Evolutionary conservation across 2,329 filamentous ascomycete species (phyloP), one percentile per base, ranked within the genome.

Genomic region (Diaporthe amygdali): DNA sequence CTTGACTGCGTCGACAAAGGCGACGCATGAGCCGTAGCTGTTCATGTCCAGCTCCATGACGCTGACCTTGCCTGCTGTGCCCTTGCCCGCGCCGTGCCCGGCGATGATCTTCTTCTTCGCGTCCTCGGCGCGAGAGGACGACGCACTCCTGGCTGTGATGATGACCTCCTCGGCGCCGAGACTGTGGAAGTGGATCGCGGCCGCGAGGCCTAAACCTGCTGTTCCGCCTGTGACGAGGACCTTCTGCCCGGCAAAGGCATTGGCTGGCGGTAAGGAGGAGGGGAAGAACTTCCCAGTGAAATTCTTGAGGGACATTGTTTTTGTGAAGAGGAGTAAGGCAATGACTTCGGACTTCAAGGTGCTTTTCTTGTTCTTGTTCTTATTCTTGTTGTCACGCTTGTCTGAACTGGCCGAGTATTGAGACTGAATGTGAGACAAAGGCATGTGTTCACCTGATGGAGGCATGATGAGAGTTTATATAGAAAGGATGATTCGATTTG

Each of bases 221-320:
- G 82, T 84, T 10, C 78, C 81, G 22, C 84, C 84, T 1, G 83
- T 85, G 46, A 86, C 77, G 44, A 85, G 75, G 61, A 82, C 75
- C 6, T 75, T 75, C 72, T 82, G 76, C n/a, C 72, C 74, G 44
- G 72, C 66, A 74, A 77, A 79, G 59, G 67, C 70, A 55, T 73
- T 70, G 10, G 75, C 7, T 2, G 74, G 69, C 12, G 76, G 77
- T 10, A 78, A 75, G 0, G 75, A 70, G 34, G 77, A 74, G 0
- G 74, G 75, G 63, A 76, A 74, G 70, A 70, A 75, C 74, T 78
- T 79, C 74, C 55, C 55, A 37, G 68, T 55, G 51, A 61, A 7
- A 22, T 51, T 9, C 15, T 63, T 63, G 1, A 63, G 41, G 5
- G 59, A 63, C 41, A 63, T 63, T 47, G 59, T 47, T 14, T 30